These are phyloP conservation scores for Dictyostelium discoideum DNA, from an alignment of 78 protist genomes.

Conservation along the genomic window DNA sequence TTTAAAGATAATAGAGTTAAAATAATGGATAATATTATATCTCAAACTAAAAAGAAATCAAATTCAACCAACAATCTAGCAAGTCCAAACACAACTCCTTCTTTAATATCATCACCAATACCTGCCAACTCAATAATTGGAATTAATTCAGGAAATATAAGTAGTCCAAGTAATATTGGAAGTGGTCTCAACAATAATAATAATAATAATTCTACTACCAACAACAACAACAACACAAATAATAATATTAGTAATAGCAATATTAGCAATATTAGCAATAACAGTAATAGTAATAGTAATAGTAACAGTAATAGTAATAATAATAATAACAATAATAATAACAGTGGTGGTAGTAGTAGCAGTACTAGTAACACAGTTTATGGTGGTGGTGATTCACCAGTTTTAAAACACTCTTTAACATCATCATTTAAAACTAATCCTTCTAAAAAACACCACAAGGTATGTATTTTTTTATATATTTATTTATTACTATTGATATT, in stretches of 20 bases:
- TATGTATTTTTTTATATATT: neutral
- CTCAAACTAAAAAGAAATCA: slow-evolving; percentile 42
- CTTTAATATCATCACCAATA: neutral
- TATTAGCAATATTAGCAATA: neutral
- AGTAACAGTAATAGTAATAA: too few species aligned
- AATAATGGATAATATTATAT: slow-evolving; percentile 52
- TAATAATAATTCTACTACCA: neutral
- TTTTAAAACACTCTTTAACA: neutral
- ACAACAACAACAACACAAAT: too few species aligned
- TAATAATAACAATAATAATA: neutral
- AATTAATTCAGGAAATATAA: neutral
- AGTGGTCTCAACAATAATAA: neutral
- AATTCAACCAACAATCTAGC: neutral
- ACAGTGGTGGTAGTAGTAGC: neutral
- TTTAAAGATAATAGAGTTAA: slow-evolving; percentile 58
- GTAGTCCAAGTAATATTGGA: neutral
- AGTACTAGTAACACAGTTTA: neutral
- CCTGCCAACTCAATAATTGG: neutral
- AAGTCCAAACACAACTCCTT: neutral
- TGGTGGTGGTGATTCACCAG: slow-evolving; percentile 20
- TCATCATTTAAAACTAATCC: neutral
- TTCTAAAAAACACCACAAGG: neutral
- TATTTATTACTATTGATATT: neutral
- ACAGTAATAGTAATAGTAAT: too few species aligned
- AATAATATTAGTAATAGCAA: too few species aligned